A percentile compares a stretch with the other conserved stretches of the same genome.
Conservation (phyloP, 805 yeast genomes). For the Saccharomycopsis lassenensis region DNA sequence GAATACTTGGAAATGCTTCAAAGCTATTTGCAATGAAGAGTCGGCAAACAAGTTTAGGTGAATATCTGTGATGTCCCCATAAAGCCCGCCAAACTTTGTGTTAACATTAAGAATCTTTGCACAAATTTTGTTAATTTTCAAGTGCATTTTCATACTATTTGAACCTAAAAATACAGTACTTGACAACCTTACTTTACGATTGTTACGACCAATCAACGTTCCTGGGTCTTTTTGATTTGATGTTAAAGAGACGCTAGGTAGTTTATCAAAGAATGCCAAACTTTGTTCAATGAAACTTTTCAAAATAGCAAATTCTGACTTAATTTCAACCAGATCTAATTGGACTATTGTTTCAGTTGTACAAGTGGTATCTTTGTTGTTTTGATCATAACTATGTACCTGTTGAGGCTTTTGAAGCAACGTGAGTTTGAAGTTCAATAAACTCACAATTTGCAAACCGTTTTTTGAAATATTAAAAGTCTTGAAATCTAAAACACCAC, state of each 20-base stretch:
- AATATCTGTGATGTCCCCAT: background rate
- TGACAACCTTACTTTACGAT: conserved; percentile 11
- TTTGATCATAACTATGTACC: conserved; percentile 5
- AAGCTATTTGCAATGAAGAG: conserved; percentile 6
- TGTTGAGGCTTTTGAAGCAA: conserved; percentile 4
- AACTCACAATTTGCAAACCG: no score
- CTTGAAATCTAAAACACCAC: no score
- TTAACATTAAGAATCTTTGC: background rate
- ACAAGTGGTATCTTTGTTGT: conserved; percentile 7
- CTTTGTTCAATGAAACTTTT: background rate
- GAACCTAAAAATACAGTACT: conserved; percentile 3
- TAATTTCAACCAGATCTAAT: conserved; percentile 1
- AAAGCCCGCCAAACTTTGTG: conserved; percentile 10
- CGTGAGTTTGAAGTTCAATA: no score
- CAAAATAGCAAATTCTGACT: background rate
- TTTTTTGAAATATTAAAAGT: no score
- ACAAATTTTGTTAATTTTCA: conserved; percentile 3
- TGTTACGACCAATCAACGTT: background rate
- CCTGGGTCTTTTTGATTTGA: no score
- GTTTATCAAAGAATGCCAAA: background rate
- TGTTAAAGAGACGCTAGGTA: no score
- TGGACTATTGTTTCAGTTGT: conserved; percentile 2
- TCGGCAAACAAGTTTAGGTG: conserved; percentile 11
- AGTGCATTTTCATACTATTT: conserved; percentile 4
- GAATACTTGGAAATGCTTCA: conserved; percentile 15